A percentile compares a stretch with the other conserved stretches of the same genome.
Evolutionary conservation across 2,329 filamentous ascomycete species (phyloP).

Genomic region (Achaetomium macrosporum): DNA sequence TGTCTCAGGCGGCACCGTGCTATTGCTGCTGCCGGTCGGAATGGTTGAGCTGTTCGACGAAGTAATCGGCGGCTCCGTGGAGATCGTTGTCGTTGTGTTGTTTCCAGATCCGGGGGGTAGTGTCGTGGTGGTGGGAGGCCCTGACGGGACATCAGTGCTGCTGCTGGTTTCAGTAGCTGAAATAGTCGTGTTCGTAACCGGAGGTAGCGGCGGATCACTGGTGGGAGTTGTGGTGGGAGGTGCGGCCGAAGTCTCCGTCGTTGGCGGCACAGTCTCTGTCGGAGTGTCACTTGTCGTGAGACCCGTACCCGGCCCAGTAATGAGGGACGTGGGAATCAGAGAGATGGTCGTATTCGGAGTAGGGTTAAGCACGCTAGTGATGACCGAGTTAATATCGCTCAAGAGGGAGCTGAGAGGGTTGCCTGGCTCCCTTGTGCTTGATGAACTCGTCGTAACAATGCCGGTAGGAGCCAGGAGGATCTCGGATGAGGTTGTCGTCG

Average conservation of each 20-base stretch:
- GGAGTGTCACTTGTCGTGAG: constrained; percentile 13
- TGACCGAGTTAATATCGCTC: constrained; percentile 20
- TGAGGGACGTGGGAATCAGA: neutral
- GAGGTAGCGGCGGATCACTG: neutral
- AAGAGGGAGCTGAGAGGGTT: constrained; percentile 17
- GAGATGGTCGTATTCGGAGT: neutral
- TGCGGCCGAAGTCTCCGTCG: neutral
- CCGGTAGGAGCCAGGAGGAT: constrained; percentile 32
- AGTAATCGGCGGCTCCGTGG: neutral
- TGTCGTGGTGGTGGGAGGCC: neutral
- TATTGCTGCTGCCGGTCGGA: constrained; percentile 1
- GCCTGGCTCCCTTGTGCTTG: neutral
- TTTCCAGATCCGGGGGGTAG: neutral
- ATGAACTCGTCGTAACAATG: constrained; percentile 24
- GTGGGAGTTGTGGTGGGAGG: neutral
- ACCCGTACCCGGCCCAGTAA: constrained; percentile 11
- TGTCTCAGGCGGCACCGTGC: constrained; percentile 5
- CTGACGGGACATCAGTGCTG: neutral
- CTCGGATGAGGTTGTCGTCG: constrained; percentile 15
- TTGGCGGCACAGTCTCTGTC: neutral
- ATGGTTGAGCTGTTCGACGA: neutral
- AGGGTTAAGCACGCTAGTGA: constrained; percentile 12
- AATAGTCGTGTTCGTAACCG: constrained; percentile 4
- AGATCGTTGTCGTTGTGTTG: constrained; percentile 5
- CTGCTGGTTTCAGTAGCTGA: neutral